A percentile compares a stretch with the other conserved stretches of the same genome.
These are phyloP conservation scores for Starmera caribaea DNA, from an alignment of 805 yeast genomes.

Conservation along the genomic window DNA sequence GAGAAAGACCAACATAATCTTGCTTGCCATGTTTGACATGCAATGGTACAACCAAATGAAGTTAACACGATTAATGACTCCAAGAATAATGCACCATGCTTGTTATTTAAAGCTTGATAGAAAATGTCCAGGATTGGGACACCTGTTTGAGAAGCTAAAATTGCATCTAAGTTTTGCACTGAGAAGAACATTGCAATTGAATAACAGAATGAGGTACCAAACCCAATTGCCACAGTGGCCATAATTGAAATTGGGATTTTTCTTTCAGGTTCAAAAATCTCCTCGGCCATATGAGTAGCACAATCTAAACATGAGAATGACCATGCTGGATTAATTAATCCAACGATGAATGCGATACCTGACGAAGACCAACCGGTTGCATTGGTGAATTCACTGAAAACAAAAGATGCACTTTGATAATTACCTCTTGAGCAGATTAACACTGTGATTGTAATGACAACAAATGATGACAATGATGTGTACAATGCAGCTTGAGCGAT, in stretches of 20 bases:
- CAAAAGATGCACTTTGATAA: conserved; percentile 41
- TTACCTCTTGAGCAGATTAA: conserved; percentile 42
- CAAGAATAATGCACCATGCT: conserved; percentile 45
- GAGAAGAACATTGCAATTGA: conserved; percentile 49
- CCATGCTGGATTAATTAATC: conserved; percentile 65
- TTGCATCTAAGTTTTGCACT: conserved; percentile 40
- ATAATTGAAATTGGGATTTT: conserved; percentile 54
- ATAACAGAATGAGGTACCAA: conserved; percentile 46
- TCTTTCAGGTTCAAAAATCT: conserved; percentile 40
- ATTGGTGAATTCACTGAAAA: conserved; percentile 43
- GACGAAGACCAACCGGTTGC: conserved; percentile 51
- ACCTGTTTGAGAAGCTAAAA: conserved; percentile 40
- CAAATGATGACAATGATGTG: conserved; percentile 41
- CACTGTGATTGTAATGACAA: conserved; percentile 42
- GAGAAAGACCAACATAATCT: conserved; percentile 62
- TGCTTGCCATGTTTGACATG: conserved; percentile 61
- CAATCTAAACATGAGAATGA: conserved; percentile 60
- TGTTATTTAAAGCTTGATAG: conserved; percentile 43
- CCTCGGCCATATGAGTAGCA: conserved; percentile 68
- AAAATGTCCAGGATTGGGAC: conserved; percentile 57
- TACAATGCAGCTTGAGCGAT: conserved; percentile 41
- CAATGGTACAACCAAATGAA: conserved; percentile 49
- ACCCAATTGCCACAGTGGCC: conserved; percentile 56
- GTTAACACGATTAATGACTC: conserved; percentile 40
- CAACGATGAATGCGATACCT: conserved; percentile 58